Evolutionary conservation across 257 asterid species (phyloP).

Genomic region (Mentha longifolia): DNA sequence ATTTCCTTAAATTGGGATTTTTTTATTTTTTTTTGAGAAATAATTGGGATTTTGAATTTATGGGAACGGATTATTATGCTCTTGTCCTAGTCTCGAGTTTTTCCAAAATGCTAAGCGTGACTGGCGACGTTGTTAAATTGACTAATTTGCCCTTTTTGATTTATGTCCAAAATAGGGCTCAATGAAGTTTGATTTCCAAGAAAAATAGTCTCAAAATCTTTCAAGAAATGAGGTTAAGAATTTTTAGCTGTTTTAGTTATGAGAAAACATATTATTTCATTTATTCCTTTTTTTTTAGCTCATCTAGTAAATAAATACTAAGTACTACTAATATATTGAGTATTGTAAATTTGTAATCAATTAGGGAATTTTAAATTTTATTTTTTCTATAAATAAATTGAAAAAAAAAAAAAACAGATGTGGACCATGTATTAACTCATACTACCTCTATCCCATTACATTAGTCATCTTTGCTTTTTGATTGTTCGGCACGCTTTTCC

Average conservation of each 20-base stretch:
- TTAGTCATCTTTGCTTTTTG: too few species aligned
- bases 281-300: too few species aligned
- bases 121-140: background rate
- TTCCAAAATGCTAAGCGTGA: slow-evolving; percentile 11
- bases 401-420: background rate
- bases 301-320: too few species aligned
- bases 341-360: too few species aligned
- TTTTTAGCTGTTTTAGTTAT: background rate
- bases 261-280: too few species aligned
- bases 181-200: background rate
- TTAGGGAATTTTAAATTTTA: background rate
- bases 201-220: background rate
- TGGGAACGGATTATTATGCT: slow-evolving; percentile 25
- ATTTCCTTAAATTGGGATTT: slow-evolving; percentile 28
- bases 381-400: background rate
- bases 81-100: slow-evolving; percentile 13
- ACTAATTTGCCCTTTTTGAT: slow-evolving; percentile 33
- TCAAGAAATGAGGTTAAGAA: background rate
- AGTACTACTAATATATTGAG: background rate
- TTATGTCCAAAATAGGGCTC: background rate
- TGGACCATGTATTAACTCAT: slow-evolving; percentile 7
- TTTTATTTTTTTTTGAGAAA: background rate
- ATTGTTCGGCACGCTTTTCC: too few species aligned
- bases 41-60: slow-evolving; percentile 19
- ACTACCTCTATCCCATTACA: too few species aligned